Percentiles rank a stretch among this genome's conserved stretches.
Conservation (phyloP, 202 grass and related monocot species). For the Schoenoplectus tabernaemontani region DNA sequence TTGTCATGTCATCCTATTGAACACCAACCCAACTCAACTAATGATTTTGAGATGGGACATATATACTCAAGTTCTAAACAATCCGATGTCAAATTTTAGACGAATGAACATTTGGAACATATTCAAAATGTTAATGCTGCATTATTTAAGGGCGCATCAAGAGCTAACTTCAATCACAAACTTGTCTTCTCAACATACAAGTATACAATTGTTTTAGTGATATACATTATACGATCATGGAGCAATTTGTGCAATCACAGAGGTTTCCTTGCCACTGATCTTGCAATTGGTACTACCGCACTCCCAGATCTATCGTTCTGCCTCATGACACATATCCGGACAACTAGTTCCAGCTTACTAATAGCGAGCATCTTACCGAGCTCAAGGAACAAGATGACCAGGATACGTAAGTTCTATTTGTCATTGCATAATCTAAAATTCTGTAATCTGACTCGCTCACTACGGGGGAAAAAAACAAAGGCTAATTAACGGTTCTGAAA, state of each 20-base stretch:
- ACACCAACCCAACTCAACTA: background rate
- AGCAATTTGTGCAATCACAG: background rate
- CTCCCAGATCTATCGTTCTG: background rate
- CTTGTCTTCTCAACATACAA: background rate
- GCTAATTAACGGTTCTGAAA: too few species aligned
- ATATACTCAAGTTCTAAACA: background rate
- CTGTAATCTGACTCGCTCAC: too few species aligned
- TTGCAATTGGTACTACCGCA: constrained; percentile 16
- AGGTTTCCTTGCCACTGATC: background rate
- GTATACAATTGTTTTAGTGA: background rate
- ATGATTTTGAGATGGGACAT: background rate
- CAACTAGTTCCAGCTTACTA: background rate
- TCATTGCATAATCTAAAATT: background rate
- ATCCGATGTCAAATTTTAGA: background rate
- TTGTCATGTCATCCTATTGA: background rate
- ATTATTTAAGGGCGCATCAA: background rate
- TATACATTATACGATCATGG: background rate
- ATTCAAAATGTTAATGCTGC: background rate
- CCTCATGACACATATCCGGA: background rate
- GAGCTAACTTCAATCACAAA: background rate
- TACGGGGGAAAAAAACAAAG: too few species aligned
- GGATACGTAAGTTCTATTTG: constrained; percentile 6
- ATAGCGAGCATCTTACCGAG: background rate
- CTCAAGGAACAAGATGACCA: constrained; percentile 14
- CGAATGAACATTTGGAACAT: background rate